A percentile compares a stretch with the other conserved stretches of the same genome.
Evolutionary conservation across 2,329 filamentous ascomycete genomes (phyloP).

Genomic region (Scedosporium aurantiacum): DNA sequence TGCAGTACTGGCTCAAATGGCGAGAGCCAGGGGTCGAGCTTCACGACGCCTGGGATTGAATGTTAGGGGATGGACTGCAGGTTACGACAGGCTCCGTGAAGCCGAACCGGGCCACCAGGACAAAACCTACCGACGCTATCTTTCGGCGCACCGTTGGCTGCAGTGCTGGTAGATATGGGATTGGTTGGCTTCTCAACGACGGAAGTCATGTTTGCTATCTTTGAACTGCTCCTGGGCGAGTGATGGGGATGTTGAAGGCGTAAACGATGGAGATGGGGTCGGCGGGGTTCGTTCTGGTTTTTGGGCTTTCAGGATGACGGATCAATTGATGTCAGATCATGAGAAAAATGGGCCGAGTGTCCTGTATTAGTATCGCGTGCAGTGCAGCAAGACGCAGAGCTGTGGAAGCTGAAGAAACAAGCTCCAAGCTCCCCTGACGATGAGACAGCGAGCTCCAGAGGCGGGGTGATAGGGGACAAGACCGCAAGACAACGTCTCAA

Average conservation of each 20-base stretch:
- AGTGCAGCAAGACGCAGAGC: background rate
- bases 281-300: background rate
- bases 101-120: too few species aligned
- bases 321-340: background rate
- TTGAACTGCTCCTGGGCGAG: background rate
- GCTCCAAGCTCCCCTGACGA: background rate
- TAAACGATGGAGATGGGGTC: background rate
- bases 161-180: background rate
- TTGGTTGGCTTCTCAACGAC: background rate
- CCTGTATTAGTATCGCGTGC: background rate
- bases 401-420: background rate
- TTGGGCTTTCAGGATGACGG: background rate
- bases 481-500: background rate
- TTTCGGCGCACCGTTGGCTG: background rate
- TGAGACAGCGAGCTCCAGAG: background rate
- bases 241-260: background rate
- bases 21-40: slow-evolving; percentile 80
- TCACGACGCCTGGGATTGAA: slow-evolving; percentile 56
- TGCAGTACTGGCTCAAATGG: slow-evolving; percentile 73
- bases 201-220: background rate
- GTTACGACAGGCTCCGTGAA: background rate
- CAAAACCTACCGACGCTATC: background rate
- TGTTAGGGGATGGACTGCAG: background rate
- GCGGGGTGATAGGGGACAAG: background rate
- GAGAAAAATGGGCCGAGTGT: background rate